Base-by-base conservation (phyloP, 2,329 filamentous ascomycete species). In the Hymenoscyphus albidus region DNA sequence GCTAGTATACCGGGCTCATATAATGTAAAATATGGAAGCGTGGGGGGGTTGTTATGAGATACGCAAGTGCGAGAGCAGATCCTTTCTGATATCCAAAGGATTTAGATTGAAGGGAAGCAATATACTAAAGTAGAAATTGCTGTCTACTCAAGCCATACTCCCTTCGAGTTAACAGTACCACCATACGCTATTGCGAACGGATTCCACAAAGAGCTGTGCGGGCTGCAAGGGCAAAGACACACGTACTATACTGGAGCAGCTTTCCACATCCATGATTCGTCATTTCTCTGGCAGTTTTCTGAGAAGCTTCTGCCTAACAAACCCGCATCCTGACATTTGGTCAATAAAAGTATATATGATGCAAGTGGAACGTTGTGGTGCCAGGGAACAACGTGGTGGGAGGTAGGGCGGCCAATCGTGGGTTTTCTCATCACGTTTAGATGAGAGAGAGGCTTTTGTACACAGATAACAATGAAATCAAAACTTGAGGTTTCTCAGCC, bases 171-270 rank as follows among this genome's bases (percentile, higher is more conserved):
- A 38, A 67, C 57, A 13, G 70, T 79, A 0, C 69, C 75, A 0
- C 66, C 70, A 1, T 70, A 76, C 2, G 73, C 75, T 12, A 77
- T 82, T 62, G 68, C 65, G 22, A 67, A 62, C 7, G 80, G 80
- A 0, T 81, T 81, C 58, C 78, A 82, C 63, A 73, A 75, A 44
- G 67, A 76, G 51, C 70, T 80, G 59, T 76, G 78, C 68, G 76
- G 70, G 1, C 70, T 83, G 35, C 80, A 82, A 70, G 80, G 80
- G 0, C 65, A 76, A 16, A 71, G 74, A 18, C 77, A 76, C n/a
- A 82, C 80, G 0, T 82, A 73, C 70, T 82, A 77, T 67, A 81
- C 79, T 0, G 80, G 80, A 0, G 75, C 76, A 14, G 76, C 79
- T 4, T 80, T 73, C 68, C 67, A 74, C 35, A 70, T 70, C 5